Base-by-base conservation (phyloP, 2,329 filamentous ascomycete genomes). In the Metarhizium sp. region DNA sequence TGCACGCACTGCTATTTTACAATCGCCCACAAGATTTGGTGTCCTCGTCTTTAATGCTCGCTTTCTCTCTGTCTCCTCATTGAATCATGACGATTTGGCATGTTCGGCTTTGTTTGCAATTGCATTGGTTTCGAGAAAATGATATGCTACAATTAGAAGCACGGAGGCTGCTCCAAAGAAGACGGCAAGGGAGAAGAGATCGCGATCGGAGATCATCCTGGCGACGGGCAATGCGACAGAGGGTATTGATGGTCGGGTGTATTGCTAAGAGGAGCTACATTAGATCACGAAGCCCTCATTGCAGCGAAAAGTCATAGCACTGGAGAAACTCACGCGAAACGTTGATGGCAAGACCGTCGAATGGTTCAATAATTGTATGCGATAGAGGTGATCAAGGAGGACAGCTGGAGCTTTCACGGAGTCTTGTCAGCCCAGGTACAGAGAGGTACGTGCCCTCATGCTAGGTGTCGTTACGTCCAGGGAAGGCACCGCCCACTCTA, bases 101-200 rank as follows among this genome's bases (percentile, higher is more conserved):
- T 51, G 49, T 38, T 55, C 30, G 20, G 36, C 40, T 42, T 51
- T 55, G 10, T 51, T 32, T 32, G 18, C 40, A 10, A 57, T 49
- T 38, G 90, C 83, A 68, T 99, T 97, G 76, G 96, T 82, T 71
- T 97, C 92, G 65, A 99, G 85, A 75, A 95, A 97, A 73, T 97
- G 91, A 74, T 99, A 97, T 32, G 95, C 74, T 34, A 99, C 85
- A 62, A 97, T 96, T 59, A 99, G 80, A 48, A 96, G 78, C 89
- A 97, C 92, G 60, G 92, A 85, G 45, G 86, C 82, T 55, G 85
- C 88, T 75, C 94, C 94, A 58, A 99, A 88, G 71, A 96, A 92
- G 71, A 97, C 85, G 71, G 94, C 92, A 34, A 99, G 83, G 59
- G 82, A 82, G 80, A 97, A 96, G 65, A 99, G 86, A 62, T 94